Base-by-base conservation (phyloP, 1,284 basidiomycete genomes). In the Moniliella sp. region DNA sequence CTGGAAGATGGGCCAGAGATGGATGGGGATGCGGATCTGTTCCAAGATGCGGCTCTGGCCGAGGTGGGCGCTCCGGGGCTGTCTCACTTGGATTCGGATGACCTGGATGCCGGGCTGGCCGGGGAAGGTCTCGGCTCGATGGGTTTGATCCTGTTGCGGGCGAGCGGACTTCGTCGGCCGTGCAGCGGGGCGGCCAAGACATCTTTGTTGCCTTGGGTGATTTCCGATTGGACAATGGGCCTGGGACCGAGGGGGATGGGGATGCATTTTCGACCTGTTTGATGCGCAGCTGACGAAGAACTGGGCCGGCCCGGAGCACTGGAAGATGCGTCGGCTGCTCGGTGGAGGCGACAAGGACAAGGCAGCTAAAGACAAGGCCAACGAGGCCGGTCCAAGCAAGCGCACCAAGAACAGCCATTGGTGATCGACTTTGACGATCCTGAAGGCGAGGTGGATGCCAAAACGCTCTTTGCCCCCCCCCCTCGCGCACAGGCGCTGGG, bases 231-330 rank as follows among this genome's bases (percentile, higher is more conserved):
- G 30, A 25, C 15, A 25, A 16, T 5, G 32, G 18, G 10, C 28
- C 18, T 4, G 41, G 15, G 7, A 35, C 36, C n/a, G 42, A 43
- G n/a, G 42, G 39, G 15, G 31, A 21, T 25, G 18, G 31, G 16
- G 28, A 27, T 12, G 21, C 8, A 23, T 38, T 4, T 74, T 94
- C 64, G 82, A 88, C 51, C 93, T 91, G 62, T 93, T 97, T 59
- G 86, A 97, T 61, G 71, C 76, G 47, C 74, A 71, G 23, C 71
- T 83, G 53, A 68, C 76, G 53, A 91, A 82, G 68, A 88, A 84
- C 48, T 97, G 88, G 88, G 88, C 91, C 3, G 88, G 91, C 3
- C 88, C 88, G 7, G 83, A 94, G 60, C 91, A 99, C 61, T 97
- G 88, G 88, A 94, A 91, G 61, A 62, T 94, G 40, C 40, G 41